phyloP scores from a whole-genome alignment of 805 yeast species.

The Barnettozyma salicaria region DNA sequence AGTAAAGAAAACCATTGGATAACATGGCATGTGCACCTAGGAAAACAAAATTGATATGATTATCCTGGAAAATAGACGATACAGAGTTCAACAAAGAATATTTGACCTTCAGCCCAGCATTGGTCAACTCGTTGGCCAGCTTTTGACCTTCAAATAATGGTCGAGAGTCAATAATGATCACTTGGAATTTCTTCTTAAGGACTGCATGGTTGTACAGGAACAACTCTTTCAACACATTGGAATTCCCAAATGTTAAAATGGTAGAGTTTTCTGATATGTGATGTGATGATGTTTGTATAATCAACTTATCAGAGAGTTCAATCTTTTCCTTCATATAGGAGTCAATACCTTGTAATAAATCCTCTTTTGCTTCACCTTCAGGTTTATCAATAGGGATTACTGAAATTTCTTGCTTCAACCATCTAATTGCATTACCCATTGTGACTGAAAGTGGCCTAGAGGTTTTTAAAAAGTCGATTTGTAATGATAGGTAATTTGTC shows the following conservation, averaged over 20 bases:
- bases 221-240: constrained; percentile 73
- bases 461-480: constrained; percentile 84
- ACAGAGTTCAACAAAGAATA: constrained; percentile 78
- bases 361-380: constrained; percentile 53
- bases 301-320: constrained; percentile 75
- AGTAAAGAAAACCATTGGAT: constrained; percentile 87
- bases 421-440: constrained; percentile 97
- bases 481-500: constrained; percentile 82
- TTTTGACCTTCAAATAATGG: constrained; percentile 92
- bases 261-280: constrained; percentile 75
- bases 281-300: constrained; percentile 69
- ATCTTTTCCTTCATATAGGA: constrained; percentile 80
- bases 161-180: constrained; percentile 85
- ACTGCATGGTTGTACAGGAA: constrained; percentile 61
- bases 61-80: constrained; percentile 65
- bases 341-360: constrained; percentile 63
- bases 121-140: constrained; percentile 58
- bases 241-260: constrained; percentile 81
- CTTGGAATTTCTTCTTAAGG: constrained; percentile 63
- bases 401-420: constrained; percentile 93
- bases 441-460: constrained; percentile 88
- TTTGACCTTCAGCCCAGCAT: constrained; percentile 58
- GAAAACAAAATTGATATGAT: constrained; percentile 85
- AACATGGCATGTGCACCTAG: constrained; percentile 97
- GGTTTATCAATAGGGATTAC: constrained; percentile 65